Base-by-base conservation (phyloP, 371 early-diverging fungal genomes). In the Lichtheimia ornata region DNA sequence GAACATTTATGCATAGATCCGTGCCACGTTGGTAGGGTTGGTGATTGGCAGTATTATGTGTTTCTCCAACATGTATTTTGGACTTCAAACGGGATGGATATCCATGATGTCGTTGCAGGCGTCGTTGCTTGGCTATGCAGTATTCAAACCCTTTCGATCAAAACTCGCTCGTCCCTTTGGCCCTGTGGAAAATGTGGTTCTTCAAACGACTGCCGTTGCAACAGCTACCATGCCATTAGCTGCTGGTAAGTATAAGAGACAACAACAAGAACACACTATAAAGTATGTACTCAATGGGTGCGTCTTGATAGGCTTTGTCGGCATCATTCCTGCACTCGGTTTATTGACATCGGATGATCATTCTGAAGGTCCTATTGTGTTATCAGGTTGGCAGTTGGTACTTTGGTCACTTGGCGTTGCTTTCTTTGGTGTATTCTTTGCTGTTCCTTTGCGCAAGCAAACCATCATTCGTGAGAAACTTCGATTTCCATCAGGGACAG, bases 381-480 rank as follows among this genome's bases (percentile, higher is more conserved):
- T 76, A 1, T 76, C 74, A 13, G 77, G 76, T 11, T 64, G 72
- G 41, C 77, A 89, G 63, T 63, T 92, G 57, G 77, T 89, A 15
- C 62, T 92, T 0, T 94, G 94, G 94, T 86, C 89, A 9, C 62
- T 93, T n/a, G 92, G 86, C 5, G 79, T 92, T 52, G 88, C 93
- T 6, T 91, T 92, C 71, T 95, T 92, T 76, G 95, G 95, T 25
- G 90, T 95, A 6, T 94, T 94, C 64, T 94, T 95, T 71, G 94
- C 93, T 4, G 83, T 95, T 2, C 94, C 94, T 5, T 68, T 95
- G 50, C 75, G 95, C 49, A 84, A 81, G 40, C 92, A 93, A 63
- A 90, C 88, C 0, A 88, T 92, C 44, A 81, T 94, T 44, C 80
- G 85, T 49, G 91, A 93, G 62, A 90, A 91, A 66, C 81, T 94